Evolutionary conservation across 2,329 filamentous ascomycete genomes (phyloP), one percentile per base, ranked within the genome.

Genomic region (Byssochlamys sp.): DNA sequence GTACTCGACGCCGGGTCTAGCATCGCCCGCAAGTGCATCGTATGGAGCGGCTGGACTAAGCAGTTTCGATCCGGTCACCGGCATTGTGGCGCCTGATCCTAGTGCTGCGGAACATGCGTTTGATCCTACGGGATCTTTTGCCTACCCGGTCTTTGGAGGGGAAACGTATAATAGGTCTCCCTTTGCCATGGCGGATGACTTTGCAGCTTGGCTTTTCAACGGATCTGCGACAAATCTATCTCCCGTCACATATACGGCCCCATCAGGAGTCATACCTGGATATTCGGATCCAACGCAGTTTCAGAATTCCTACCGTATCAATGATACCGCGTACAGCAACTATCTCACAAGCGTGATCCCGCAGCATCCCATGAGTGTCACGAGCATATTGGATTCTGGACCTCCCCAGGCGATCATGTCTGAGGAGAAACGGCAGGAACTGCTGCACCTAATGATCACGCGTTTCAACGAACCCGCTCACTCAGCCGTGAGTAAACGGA

Each of bases 281-380:
- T 76, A 69, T 62, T 69, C 71, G 55, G 73, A 78, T 55, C 71
- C 74, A 12, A 67, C 72, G 29, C 75, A 77, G 12, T 65, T 78
- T 39, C 78, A 80, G 61, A 77, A 76, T 49, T 74, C 78, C 12
- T 81, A 80, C 62, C 78, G 79, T 57, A 72, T 75, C 59, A 77
- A 77, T 55, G 80, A 81, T 62, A 73, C 77, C 26, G 66, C 75
- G 2, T 78, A 80, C 52, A 71, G 72, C 33, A 77, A 75, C 54
- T 77, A 78, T 58, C 78, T 80, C 56, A 71, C 75, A 58, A 74
- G 76, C 31, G 73, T 79, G 7, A 72, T 78, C 31, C 78, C 80
- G 14, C 85, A 89, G 63, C 89, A 95, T 66, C 86, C 91, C 35
- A 96, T 95, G 91, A 89, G 90, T 19, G 89, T 96, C 53, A 92